Evolutionary conservation across 2,329 filamentous ascomycete genomes (phyloP), one percentile per base, ranked within the genome.

Genomic region (Scedosporium minutisporum): DNA sequence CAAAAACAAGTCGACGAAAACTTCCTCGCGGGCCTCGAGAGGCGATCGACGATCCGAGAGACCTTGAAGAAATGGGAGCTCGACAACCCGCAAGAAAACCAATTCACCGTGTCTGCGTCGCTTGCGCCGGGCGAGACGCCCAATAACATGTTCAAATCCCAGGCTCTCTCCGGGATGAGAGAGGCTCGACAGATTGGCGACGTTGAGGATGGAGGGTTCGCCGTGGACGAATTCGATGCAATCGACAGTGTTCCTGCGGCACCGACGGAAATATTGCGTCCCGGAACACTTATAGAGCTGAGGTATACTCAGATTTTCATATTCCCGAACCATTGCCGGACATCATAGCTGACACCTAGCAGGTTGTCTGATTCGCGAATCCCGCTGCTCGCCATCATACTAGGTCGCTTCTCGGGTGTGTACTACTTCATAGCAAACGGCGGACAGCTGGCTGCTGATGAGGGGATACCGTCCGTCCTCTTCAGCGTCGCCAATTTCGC

Each of bases 341-440:
- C 6, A 4, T 29, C 33, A 10, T 21, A 33, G 25, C 65, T 66
- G 10, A 64, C 61, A 46, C 6, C 12, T 23, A n/a, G 21, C 62
- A 75, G 73, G 42, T 70, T 70, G 33, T 66, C 71, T 7, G 70
- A 73, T n/a, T 77, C 76, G 10, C 73, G 80, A 27, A 71, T 78
- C 21, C 78, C 79, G 4, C 65, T 82, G 16, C 73, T 86, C 55
- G 83, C 77, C 12, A 69, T 86, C 55, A 83, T 80, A 65, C 72
- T 86, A 6, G 82, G 82, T 14, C 77, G 73, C 61, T 76, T 81
- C 65, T 76, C 80, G 46, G 77, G 77, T 18, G 73, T 78, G 51
- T 75, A 83, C 66, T 81, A 85, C 68, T 84, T 80, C 68, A 85
- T 84, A 69, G 78, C 80, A 33, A 76, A 70, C 65, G 79, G 76